Conservation (phyloP, 1,284 basidiomycete species). For the Pterulicium gracile region DNA sequence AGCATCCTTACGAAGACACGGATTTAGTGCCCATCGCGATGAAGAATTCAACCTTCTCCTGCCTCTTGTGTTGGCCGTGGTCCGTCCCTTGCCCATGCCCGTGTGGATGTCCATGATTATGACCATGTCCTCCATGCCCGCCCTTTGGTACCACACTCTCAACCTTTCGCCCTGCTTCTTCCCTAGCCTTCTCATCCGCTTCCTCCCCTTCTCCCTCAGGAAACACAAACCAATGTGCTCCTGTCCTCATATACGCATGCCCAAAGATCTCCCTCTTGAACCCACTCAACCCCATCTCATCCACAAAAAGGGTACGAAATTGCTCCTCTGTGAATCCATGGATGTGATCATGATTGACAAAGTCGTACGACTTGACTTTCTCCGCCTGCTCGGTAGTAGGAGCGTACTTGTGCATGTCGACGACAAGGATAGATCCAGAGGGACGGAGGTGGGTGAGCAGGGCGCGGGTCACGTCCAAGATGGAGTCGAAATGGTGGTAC, state of each 20-base stretch:
- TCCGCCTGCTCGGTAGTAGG: neutral
- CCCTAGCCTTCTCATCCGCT: neutral
- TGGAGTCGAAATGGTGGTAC: conserved; percentile 56
- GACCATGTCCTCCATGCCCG: neutral
- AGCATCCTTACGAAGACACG: no score
- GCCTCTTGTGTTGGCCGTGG: neutral
- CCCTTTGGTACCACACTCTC: neutral
- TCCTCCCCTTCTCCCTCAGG: neutral
- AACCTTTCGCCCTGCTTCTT: neutral
- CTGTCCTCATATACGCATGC: neutral
- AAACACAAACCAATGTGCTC: neutral
- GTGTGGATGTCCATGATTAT: neutral
- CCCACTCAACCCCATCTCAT: neutral
- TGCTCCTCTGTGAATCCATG: neutral
- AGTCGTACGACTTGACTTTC: neutral
- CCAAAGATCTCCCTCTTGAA: neutral
- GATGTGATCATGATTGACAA: neutral
- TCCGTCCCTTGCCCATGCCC: neutral
- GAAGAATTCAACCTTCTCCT: neutral
- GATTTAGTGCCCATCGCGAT: neutral
- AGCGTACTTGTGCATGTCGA: conserved; percentile 30
- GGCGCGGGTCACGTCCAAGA: conserved; percentile 36
- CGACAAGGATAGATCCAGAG: conserved; percentile 47
- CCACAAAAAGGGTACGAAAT: neutral
- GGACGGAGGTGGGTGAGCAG: conserved; percentile 50